These are phyloP conservation scores for Apiosordaria backusii DNA, from an alignment of 495 filamentous ascomycete genomes.

Conservation along the genomic window DNA sequence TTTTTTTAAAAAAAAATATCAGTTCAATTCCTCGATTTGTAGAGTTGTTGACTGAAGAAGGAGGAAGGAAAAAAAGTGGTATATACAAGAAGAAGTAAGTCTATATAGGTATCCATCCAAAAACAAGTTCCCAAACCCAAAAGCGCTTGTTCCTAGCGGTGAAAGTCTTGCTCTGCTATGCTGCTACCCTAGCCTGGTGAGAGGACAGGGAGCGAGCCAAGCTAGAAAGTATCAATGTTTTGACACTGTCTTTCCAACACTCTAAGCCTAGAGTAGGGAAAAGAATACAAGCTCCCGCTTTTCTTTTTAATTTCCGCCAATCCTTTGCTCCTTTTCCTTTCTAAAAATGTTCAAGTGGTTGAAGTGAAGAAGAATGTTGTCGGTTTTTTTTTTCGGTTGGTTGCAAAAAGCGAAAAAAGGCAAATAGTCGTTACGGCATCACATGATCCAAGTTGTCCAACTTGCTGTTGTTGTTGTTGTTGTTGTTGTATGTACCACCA, in stretches of 20 bases:
- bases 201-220: not conserved
- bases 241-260: not conserved
- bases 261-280: not conserved
- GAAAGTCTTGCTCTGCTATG: not conserved
- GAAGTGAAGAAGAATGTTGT: not conserved
- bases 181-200: not conserved
- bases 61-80: constrained; percentile 1
- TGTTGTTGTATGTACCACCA: not conserved
- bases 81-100: constrained; percentile 34
- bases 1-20: not conserved
- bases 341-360: not conserved
- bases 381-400: not conserved
- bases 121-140: not conserved
- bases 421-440: constrained; percentile 11
- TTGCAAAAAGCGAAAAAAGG: constrained; percentile 4
- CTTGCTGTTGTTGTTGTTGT: not conserved
- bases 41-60: not conserved
- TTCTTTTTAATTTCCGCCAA: no score
- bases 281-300: constrained; percentile 2
- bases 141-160: not conserved
- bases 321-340: not conserved
- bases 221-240: not conserved
- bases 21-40: not conserved
- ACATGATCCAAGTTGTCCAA: constrained; percentile 7
- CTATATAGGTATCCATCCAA: constrained; percentile 21